Evolutionary conservation across 2,329 filamentous ascomycete genomes (phyloP), one percentile per base, ranked within the genome.

Genomic region (Beauveria asiatica): DNA sequence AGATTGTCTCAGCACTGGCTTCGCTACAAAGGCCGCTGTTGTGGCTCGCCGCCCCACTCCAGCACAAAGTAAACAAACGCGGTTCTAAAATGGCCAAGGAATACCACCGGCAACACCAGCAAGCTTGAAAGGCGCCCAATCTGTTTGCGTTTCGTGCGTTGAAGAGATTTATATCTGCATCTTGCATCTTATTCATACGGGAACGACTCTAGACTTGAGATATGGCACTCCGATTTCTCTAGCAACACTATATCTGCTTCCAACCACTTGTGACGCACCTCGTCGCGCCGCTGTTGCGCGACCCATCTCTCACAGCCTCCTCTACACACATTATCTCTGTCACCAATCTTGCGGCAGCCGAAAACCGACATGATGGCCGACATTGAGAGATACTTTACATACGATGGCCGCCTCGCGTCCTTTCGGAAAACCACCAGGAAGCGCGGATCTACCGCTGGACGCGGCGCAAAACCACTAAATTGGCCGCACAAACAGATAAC

Each of bases 401-500:
- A 86, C 65, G 85, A 91, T 65, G 87, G 86, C 67, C 90, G 94
- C 52, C 76, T 97, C 41, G 86, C 85, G 37, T 93, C 91, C 11
- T 99, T 97, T 73, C 82, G 88, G 55, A 78, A 78, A 58, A 76
- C 82, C 42, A 75, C 81, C 45, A 90, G 90, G 72, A 85, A 90
- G 68, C 83, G 89, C 70, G 80, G 83, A 33, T 94, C 90, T 13
- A 83, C 80, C 61, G 79, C 84, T 63, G 72, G 72, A 41, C 71
- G 73, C 25, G 55, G 49, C 54, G 70, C 76, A 61, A 87, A 87
- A 70, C 70, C 78, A 57, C 74, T 82, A 51, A 77, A 82, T 71
- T 99, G 94, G 94, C 92, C 93, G 23, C 90, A 96, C 72, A 70
- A 70, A 60, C 66, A 69, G 57, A 74, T 73, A 48, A 62, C 67